Conservation (phyloP, 75 land plant genomes). For the Cryptomeria japonica region DNA sequence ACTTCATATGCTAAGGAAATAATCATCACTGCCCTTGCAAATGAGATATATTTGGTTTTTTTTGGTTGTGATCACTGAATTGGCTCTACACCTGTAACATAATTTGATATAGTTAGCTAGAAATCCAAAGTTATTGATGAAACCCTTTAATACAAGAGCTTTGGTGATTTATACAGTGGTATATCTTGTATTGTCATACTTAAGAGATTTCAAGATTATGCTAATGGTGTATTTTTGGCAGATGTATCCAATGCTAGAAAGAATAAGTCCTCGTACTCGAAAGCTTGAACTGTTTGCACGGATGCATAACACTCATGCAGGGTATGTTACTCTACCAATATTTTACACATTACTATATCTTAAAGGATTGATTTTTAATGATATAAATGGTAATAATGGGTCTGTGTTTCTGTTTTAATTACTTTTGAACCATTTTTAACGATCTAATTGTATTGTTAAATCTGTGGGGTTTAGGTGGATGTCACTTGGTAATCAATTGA, state of each 20-base stretch:
- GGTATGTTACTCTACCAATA: slow-evolving; percentile 47
- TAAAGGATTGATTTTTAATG: background rate
- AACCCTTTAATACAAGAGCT: background rate
- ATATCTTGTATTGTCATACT: background rate
- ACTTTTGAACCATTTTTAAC: background rate
- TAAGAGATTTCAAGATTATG: background rate
- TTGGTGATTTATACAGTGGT: too few relatives aligned
- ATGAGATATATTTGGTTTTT: background rate
- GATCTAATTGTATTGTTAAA: background rate
- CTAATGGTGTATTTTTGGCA: slow-evolving; percentile 26
- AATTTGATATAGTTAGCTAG: background rate
- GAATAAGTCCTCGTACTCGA: slow-evolving; percentile 96
- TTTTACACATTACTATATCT: background rate
- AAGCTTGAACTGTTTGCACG: slow-evolving; percentile 98
- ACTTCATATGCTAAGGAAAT: background rate
- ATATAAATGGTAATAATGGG: background rate
- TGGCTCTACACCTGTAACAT: background rate
- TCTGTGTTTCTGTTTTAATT: background rate
- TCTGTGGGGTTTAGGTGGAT: slow-evolving; percentile 63
- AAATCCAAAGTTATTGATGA: background rate
- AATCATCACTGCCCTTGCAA: background rate
- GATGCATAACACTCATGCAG: slow-evolving; percentile 98
- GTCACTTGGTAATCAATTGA: slow-evolving; percentile 93
- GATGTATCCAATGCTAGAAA: slow-evolving; percentile 98
- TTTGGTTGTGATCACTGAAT: background rate